Percentiles rank a stretch among this genome's conserved stretches.
phyloP scores from a whole-genome alignment of 345 rosid species.

The Eutrema yunnanense region DNA sequence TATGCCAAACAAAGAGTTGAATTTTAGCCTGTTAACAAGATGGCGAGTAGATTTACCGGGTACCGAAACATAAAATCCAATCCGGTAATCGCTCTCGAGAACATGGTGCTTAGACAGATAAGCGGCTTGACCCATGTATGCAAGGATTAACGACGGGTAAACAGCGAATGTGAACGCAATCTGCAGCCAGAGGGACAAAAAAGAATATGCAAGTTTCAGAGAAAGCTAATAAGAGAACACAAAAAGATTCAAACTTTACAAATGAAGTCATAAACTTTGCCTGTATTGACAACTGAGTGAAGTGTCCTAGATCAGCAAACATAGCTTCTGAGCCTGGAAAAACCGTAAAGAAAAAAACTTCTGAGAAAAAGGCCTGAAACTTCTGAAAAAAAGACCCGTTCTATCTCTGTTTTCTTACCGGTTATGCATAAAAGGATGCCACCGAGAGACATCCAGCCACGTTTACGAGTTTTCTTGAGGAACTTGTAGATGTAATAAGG shows the following conservation, averaged over 20 bases:
- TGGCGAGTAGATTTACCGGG: conserved; percentile 50
- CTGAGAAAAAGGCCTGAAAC: background rate
- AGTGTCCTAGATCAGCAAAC: conserved; percentile 99
- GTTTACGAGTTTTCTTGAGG: conserved; percentile 71
- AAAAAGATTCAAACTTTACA: background rate
- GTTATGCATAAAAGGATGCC: conserved; percentile 94
- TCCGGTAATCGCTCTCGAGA: conserved; percentile 47
- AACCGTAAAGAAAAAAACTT: background rate
- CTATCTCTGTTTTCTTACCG: conserved; percentile 33
- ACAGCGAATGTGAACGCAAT: conserved; percentile 87
- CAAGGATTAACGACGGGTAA: conserved; percentile 90
- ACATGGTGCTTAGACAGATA: conserved; percentile 80
- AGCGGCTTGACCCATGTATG: conserved; percentile 99
- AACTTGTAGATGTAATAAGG: conserved; percentile 91
- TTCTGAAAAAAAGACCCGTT: background rate
- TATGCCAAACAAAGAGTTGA: background rate
- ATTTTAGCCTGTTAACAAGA: background rate
- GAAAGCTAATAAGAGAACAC: background rate
- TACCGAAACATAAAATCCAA: conserved; percentile 94
- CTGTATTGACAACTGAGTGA: conserved; percentile 86
- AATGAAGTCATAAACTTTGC: conserved; percentile 25
- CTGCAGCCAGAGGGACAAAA: conserved; percentile 38
- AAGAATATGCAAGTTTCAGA: background rate
- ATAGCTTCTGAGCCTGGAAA: conserved; percentile 91
- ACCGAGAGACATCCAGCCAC: conserved; percentile 99